Percentiles rank a stretch among this genome's conserved stretches.
These are phyloP conservation scores for Pichia ethanolica DNA, from an alignment of 805 yeast species.

Conservation along the genomic window DNA sequence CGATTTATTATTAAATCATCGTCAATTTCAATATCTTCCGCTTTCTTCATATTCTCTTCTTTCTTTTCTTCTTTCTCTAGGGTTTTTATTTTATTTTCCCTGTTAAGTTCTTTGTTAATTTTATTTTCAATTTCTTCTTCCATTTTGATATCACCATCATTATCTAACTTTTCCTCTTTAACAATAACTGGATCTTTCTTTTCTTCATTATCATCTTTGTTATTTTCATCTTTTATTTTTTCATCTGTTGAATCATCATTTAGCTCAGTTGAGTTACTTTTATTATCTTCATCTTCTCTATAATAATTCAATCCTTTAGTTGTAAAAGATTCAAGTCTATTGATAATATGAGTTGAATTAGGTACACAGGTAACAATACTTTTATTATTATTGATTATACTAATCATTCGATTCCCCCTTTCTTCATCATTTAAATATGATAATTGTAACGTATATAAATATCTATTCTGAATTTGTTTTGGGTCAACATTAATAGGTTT, in stretches of 20 bases:
- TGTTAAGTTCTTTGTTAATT: not conserved
- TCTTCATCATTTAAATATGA: constrained; percentile 34
- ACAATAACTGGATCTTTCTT: not conserved
- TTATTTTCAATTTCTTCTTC: not conserved
- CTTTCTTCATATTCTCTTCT: too few relatives aligned
- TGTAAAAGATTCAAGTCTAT: constrained; percentile 10
- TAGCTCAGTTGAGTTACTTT: not conserved
- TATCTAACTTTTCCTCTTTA: constrained; percentile 1
- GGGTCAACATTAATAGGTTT: constrained; percentile 32
- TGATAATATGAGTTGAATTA: constrained; percentile 12
- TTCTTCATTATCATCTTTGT: not conserved
- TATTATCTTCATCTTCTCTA: not conserved
- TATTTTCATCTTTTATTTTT: not conserved
- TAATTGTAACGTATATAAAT: constrained; percentile 43
- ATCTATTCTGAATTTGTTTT: constrained; percentile 34
- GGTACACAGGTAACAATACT: constrained; percentile 28
- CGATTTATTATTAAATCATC: constrained; percentile 13
- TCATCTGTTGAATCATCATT: not conserved
- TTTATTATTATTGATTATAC: constrained; percentile 40
- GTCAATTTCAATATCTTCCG: constrained; percentile 12
- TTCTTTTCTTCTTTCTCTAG: too few relatives aligned
- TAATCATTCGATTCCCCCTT: constrained; percentile 33
- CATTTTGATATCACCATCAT: constrained; percentile 9
- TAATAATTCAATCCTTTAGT: constrained; percentile 3
- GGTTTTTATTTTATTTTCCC: not conserved